phyloP scores from a whole-genome alignment of 2,329 filamentous ascomycete species.

The Ceratocystis diversiconidia region DNA sequence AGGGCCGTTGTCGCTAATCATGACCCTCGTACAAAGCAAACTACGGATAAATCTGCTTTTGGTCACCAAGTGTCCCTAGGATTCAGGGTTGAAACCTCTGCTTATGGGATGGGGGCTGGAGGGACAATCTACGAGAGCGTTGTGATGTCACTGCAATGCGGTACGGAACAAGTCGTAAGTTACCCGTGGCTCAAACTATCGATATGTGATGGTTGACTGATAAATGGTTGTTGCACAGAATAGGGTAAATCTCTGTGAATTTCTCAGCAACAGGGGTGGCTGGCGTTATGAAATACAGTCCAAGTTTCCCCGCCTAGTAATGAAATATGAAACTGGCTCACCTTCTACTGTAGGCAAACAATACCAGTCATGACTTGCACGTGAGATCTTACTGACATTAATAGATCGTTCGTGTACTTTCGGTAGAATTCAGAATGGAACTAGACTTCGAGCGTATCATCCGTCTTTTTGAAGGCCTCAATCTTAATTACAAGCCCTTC shows the following conservation, averaged over 20 bases:
- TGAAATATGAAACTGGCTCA: constrained; percentile 14
- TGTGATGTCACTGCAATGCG: constrained; percentile 10
- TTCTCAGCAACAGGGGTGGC: background rate
- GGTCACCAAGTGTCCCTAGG: constrained; percentile 11
- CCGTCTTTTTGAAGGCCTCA: constrained; percentile 13
- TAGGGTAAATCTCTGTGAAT: constrained; percentile 12
- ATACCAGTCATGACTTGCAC: background rate
- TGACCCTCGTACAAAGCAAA: constrained; percentile 16
- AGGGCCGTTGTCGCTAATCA: constrained; percentile 17
- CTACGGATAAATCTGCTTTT: constrained; percentile 12
- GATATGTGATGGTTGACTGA: background rate
- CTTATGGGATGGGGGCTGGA: background rate
- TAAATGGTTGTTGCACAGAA: background rate
- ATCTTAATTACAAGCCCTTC: constrained; percentile 14
- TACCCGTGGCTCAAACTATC: background rate
- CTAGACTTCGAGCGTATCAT: constrained; percentile 12
- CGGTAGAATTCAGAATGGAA: constrained; percentile 13
- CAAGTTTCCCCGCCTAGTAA: constrained; percentile 13
- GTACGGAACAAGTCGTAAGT: constrained; percentile 13
- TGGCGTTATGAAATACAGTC: constrained; percentile 17
- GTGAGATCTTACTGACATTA: background rate
- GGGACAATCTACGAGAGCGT: constrained; percentile 11
- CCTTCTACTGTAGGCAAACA: constrained; percentile 7
- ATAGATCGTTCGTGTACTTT: constrained; percentile 15
- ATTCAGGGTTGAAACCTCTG: constrained; percentile 5